Evolutionary conservation across 371 early-diverging fungal genomes (phyloP).

Genomic region (Mortierella sp.): DNA sequence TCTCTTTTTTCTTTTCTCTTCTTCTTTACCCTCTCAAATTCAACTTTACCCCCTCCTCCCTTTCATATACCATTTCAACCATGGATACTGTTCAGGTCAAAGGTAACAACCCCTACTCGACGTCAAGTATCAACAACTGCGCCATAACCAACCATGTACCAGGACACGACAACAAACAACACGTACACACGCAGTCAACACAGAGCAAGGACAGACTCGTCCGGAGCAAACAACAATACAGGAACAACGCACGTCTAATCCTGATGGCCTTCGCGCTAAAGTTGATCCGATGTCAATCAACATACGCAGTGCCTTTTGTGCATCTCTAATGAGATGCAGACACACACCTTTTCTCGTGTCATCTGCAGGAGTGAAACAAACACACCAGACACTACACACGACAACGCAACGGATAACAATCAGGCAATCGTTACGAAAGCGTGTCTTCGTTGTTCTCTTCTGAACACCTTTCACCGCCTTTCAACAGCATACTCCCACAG

Average conservation of each 20-base stretch:
- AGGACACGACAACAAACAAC: too few relatives aligned
- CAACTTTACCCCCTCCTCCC: slow-evolving; percentile 31
- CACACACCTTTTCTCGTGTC: neutral
- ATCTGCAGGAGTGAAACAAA: slow-evolving; percentile 4
- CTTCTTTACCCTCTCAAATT: slow-evolving; percentile 26
- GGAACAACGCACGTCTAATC: neutral
- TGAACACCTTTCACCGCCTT: neutral
- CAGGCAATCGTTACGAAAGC: neutral
- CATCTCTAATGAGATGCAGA: neutral
- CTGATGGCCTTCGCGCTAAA: slow-evolving; percentile 10
- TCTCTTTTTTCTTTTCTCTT: slow-evolving; percentile 9
- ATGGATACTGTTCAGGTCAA: slow-evolving; percentile 60
- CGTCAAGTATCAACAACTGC: neutral
- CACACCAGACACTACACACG: neutral
- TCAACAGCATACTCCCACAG: neutral
- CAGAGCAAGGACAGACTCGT: too few relatives aligned
- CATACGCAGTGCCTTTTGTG: neutral
- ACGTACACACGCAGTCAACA: too few relatives aligned
- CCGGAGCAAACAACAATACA: neutral
- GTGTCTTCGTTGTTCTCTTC: neutral
- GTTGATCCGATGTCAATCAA: slow-evolving; percentile 15
- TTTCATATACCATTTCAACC: slow-evolving; percentile 39
- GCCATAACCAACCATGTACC: too few relatives aligned
- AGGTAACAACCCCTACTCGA: slow-evolving; percentile 28
- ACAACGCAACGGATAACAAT: neutral